These are phyloP conservation scores for Plasmodium vivax DNA, from an alignment of 169 alveolate genomes.

Conservation along the genomic window DNA sequence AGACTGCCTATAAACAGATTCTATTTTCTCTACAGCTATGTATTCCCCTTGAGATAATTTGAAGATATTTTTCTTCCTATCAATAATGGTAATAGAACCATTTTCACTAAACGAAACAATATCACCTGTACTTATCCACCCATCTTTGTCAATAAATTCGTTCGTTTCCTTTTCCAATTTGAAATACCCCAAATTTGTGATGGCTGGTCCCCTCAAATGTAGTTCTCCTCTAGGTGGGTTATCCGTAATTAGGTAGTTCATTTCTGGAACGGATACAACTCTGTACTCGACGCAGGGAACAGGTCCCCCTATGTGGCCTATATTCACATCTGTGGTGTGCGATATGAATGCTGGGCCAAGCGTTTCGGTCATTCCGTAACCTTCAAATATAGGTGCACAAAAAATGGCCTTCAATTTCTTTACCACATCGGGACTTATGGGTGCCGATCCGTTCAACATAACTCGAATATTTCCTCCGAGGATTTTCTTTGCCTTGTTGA, in stretches of 20 bases:
- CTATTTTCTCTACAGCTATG: conserved; percentile 96
- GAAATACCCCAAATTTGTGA: conserved; percentile 91
- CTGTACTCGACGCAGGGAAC: conserved; percentile 85
- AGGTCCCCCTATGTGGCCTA: conserved; percentile 91
- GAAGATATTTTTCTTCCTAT: conserved; percentile 95
- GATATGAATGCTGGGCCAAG: conserved; percentile 88
- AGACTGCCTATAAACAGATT: conserved; percentile 78
- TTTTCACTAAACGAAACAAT: conserved; percentile 87
- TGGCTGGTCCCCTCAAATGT: conserved; percentile 89
- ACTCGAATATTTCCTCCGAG: conserved; percentile 93
- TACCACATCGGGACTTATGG: conserved; percentile 87
- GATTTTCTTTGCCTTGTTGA: conserved; percentile 87
- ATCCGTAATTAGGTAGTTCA: conserved; percentile 88
- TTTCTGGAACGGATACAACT: conserved; percentile 93
- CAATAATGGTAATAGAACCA: conserved; percentile 92
- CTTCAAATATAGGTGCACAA: conserved; percentile 90
- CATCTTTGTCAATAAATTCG: conserved; percentile 88
- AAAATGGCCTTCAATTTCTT: conserved; percentile 88
- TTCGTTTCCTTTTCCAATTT: conserved; percentile 90
- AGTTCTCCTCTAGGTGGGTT: conserved; percentile 95
- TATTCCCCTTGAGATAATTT: conserved; percentile 97
- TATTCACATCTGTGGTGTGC: conserved; percentile 82
- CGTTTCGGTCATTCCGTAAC: conserved; percentile 96
- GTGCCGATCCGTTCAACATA: conserved; percentile 93
- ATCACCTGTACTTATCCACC: conserved; percentile 95